These are phyloP conservation scores for Tympanopsis confertula DNA, from an alignment of 2,329 filamentous ascomycete species.

Conservation along the genomic window DNA sequence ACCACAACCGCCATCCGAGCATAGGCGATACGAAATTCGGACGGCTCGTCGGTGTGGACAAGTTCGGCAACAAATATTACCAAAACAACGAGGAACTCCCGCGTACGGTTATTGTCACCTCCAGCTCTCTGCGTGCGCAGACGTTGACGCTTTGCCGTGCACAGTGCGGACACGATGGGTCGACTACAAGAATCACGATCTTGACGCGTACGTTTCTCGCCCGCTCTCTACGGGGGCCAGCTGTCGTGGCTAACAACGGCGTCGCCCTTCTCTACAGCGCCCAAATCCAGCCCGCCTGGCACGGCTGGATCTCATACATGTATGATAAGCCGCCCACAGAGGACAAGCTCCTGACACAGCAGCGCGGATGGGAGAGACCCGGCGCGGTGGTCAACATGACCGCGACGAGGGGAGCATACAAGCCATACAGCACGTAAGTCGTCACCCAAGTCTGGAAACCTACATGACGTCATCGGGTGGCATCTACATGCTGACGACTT, in stretches of 20 bases:
- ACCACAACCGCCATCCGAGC: background rate
- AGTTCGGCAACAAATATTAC: slow-evolving; percentile 93
- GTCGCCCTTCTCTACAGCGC: slow-evolving; percentile 29
- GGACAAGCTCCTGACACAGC: slow-evolving; percentile 59
- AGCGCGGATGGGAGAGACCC: slow-evolving; percentile 65
- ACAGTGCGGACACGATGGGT: slow-evolving; percentile 70
- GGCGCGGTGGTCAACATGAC: slow-evolving; percentile 67
- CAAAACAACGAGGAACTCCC: slow-evolving; percentile 92
- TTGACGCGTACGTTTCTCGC: slow-evolving; percentile 49
- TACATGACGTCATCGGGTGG: background rate
- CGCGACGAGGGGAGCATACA: slow-evolving; percentile 67
- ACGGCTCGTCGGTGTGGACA: slow-evolving; percentile 71
- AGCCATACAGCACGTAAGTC: slow-evolving; percentile 91
- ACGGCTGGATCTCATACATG: slow-evolving; percentile 91
- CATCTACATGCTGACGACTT: background rate
- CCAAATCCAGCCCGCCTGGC: slow-evolving; percentile 93
- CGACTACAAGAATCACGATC: slow-evolving; percentile 83
- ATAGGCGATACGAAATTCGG: slow-evolving; percentile 93
- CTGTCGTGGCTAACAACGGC: background rate
- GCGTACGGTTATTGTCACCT: slow-evolving; percentile 38
- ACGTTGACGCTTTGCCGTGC: slow-evolving; percentile 2
- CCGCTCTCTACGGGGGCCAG: slow-evolving; percentile 2
- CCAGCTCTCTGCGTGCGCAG: background rate
- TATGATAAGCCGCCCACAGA: slow-evolving; percentile 75
- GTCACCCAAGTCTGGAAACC: background rate